These are phyloP conservation scores for Candida suzukii DNA, from an alignment of 805 yeast species.

Conservation along the genomic window DNA sequence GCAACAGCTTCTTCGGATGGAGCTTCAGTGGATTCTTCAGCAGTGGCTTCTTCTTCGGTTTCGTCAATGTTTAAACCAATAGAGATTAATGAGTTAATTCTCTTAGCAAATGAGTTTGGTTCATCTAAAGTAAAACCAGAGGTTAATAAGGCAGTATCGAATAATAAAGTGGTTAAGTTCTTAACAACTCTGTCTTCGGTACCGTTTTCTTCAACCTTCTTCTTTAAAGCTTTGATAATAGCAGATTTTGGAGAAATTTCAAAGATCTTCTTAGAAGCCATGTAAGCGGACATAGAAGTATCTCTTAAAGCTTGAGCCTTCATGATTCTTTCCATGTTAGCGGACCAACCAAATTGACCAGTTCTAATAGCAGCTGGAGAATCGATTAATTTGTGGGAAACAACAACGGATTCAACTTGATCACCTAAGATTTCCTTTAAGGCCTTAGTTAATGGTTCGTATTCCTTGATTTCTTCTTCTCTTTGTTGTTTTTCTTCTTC, in stretches of 20 bases:
- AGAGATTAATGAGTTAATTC: slow-evolving; percentile 97
- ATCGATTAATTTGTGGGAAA: slow-evolving; percentile 93
- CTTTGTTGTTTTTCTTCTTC: slow-evolving; percentile 95
- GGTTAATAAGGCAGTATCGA: slow-evolving; percentile 96
- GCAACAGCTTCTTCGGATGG: slow-evolving; percentile 61
- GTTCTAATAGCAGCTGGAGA: slow-evolving; percentile 99
- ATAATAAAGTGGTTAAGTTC: slow-evolving; percentile 92
- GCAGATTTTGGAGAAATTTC: slow-evolving; percentile 97
- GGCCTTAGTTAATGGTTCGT: slow-evolving; percentile 89
- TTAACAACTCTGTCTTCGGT: slow-evolving; percentile 97
- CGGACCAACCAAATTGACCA: slow-evolving; percentile 99
- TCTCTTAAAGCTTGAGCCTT: slow-evolving; percentile 99
- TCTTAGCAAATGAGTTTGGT: slow-evolving; percentile 94
- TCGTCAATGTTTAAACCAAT: slow-evolving; percentile 98
- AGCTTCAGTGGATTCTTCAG: slow-evolving; percentile 38
- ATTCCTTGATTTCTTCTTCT: slow-evolving; percentile 89
- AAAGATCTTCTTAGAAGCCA: slow-evolving; percentile 98
- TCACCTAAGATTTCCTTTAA: slow-evolving; percentile 97
- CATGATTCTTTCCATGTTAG: slow-evolving; percentile 99
- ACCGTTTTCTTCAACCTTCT: slow-evolving; percentile 95
- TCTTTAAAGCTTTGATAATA: slow-evolving; percentile 90
- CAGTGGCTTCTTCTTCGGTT: slow-evolving; percentile 38
- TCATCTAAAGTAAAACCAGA: slow-evolving; percentile 99
- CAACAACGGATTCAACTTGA: slow-evolving; percentile 98
- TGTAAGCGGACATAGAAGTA: slow-evolving; percentile 97